Base-by-base conservation (phyloP, 441 rosid species). In the Brassica balearica region DNA sequence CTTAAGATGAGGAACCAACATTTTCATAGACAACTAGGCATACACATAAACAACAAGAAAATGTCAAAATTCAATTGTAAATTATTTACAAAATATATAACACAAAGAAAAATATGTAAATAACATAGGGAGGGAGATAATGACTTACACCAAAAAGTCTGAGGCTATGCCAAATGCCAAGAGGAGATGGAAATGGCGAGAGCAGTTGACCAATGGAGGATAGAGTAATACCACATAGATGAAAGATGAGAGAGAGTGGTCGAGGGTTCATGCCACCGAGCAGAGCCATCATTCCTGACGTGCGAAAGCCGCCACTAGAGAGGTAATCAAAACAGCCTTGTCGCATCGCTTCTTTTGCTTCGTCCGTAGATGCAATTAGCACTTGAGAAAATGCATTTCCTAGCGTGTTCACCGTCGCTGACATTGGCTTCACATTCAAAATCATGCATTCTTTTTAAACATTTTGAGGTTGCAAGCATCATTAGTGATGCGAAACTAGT, bases 371-470 rank as follows among this genome's bases (percentile, higher is more conserved):
- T 70, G 88, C 82, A 72, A 79, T 68, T 65, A 86, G 73, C 64
- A 83, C 85, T 77, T 78, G 84, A 69, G 85, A 83, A 15, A 86
- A 82, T 10, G 89, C 86, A 56, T 75, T 81, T 1, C 86, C 89
- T 48, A 88, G 60, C 20, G 89, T 88, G 74, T 88, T 88, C 65
- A 82, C 84, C 0, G 92, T 87, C 10, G 92, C 86, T n/a, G 90
- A 85, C 80, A 80, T 83, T 4, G 92, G 92, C 90, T 89, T 36
- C 53, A 64, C 71, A 63, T 36, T 4, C 32, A 59, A 59, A 59
- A 22, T 58, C 34, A 60, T 2, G n/a, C 58, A 53, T 53, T 55
- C 1, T 17, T 55, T 17, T 17, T 43, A 11, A 15, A 55, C 60
- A 53, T 53, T 53, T 53, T 53, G 20, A 53, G 58, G 20, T 53